phyloP scores from a whole-genome alignment of 345 rosid genomes.

The Durio zibethinus region DNA sequence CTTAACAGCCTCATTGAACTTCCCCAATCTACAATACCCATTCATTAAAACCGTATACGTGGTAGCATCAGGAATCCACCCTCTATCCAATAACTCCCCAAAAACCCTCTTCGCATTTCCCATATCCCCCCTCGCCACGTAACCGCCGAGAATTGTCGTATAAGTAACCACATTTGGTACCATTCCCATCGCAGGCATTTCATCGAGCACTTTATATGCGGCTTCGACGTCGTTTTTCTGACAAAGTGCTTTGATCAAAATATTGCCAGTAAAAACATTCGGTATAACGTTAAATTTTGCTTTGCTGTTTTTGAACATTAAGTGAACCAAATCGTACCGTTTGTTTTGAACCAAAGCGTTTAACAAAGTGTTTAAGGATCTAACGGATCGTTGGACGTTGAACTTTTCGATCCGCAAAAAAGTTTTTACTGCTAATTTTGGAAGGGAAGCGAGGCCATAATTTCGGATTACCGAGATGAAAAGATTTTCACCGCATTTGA shows the following conservation, averaged over 20 bases:
- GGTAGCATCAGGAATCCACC: constrained; percentile 82
- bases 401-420: constrained; percentile 58
- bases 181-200: constrained; percentile 80
- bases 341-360: constrained; percentile 70
- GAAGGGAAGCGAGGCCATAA: constrained; percentile 74
- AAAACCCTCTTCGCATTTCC: constrained; percentile 57
- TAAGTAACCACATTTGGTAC: constrained; percentile 70
- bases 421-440: constrained; percentile 44
- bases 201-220: constrained; percentile 62
- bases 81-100: constrained; percentile 59
- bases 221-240: constrained; percentile 54
- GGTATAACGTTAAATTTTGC: constrained; percentile 55
- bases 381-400: constrained; percentile 59
- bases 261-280: constrained; percentile 68
- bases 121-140: constrained; percentile 66
- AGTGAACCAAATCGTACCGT: constrained; percentile 54
- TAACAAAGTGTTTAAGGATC: constrained; percentile 74
- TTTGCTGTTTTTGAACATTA: constrained; percentile 49
- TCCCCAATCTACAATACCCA: constrained; percentile 67
- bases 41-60: constrained; percentile 70
- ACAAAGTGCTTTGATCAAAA: constrained; percentile 68
- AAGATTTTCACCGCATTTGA: constrained; percentile 70
- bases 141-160: constrained; percentile 76
- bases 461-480: constrained; percentile 65
- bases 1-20: constrained; percentile 65